These are phyloP conservation scores for Martiniozyma asiatica DNA, from an alignment of 1,139 yeast genomes.

Conservation along the genomic window DNA sequence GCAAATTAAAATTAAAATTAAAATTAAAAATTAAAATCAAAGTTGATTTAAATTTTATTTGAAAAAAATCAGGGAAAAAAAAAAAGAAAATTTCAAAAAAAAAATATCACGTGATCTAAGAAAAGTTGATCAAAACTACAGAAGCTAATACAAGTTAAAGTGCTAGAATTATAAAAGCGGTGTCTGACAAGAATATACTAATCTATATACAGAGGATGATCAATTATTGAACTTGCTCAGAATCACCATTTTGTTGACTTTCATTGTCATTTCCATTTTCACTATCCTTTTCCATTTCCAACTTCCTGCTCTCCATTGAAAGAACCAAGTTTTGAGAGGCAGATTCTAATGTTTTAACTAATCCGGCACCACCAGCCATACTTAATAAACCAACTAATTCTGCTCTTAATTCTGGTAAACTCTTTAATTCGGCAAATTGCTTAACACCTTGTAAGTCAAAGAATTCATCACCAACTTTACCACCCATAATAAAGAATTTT, in stretches of 20 bases:
- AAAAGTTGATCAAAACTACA: no score
- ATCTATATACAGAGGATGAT: no score
- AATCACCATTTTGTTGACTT: background rate
- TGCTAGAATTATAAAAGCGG: no score
- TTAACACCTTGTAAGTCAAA: constrained; percentile 43
- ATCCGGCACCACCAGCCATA: constrained; percentile 77
- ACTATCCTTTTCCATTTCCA: constrained; percentile 16
- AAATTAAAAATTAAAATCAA: no score
- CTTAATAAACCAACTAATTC: constrained; percentile 82
- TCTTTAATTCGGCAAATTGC: constrained; percentile 61
- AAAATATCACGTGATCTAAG: no score
- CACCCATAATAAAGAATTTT: constrained; percentile 72
- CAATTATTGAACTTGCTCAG: no score
- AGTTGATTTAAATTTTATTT: no score
- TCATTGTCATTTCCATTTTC: constrained; percentile 6
- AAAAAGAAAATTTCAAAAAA: no score
- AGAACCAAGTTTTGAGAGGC: constrained; percentile 56
- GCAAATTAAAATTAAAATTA: no score
- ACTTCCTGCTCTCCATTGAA: constrained; percentile 34
- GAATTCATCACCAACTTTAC: constrained; percentile 45
- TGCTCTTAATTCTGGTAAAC: constrained; percentile 58
- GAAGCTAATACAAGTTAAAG: no score
- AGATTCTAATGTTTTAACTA: constrained; percentile 69
- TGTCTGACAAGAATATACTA: no score
- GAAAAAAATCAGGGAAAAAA: no score